Conservation (phyloP, 2,329 filamentous ascomycete genomes). For the Sporothrix curviconia region DNA sequence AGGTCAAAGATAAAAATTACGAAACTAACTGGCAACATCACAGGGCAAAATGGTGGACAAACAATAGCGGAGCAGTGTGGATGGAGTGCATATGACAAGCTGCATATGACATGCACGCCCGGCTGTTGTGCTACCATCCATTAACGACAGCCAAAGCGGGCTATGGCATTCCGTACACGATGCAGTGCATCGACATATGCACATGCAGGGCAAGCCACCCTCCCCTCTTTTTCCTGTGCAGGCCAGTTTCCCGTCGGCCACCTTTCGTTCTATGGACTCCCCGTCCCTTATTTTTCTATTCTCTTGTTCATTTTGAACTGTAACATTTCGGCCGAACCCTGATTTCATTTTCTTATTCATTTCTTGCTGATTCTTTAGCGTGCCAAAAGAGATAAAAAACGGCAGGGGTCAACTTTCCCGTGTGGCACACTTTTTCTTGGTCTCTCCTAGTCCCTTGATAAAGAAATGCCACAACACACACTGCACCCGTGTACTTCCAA, state of each 20-base stretch:
- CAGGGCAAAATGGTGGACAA: too few species aligned
- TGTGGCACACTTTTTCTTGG: neutral
- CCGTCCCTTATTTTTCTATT: neutral
- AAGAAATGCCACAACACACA: too few species aligned
- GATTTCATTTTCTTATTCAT: too few species aligned
- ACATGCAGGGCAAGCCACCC: neutral
- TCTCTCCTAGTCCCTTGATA: too few species aligned
- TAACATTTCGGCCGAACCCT: too few species aligned
- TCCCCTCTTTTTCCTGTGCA: neutral
- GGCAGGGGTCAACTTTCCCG: neutral
- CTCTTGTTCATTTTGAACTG: too few species aligned
- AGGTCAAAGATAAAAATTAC: neutral
- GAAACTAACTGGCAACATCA: neutral
- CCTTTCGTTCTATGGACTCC: too few species aligned
- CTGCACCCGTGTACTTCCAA: too few species aligned
- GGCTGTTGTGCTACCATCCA: slow-evolving; percentile 7
- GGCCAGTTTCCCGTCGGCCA: neutral
- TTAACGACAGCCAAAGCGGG: neutral
- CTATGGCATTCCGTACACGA: too few species aligned
- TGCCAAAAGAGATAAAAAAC: neutral
- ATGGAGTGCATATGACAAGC: neutral
- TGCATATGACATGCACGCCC: slow-evolving; percentile 4
- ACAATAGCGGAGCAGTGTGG: too few species aligned
- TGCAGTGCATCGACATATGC: too few species aligned
- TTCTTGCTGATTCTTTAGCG: neutral